A percentile compares a stretch with the other conserved stretches of the same genome.
Conservation (phyloP, 148 eudicot genomes). For the Mesembryanthemum crystallinum region DNA sequence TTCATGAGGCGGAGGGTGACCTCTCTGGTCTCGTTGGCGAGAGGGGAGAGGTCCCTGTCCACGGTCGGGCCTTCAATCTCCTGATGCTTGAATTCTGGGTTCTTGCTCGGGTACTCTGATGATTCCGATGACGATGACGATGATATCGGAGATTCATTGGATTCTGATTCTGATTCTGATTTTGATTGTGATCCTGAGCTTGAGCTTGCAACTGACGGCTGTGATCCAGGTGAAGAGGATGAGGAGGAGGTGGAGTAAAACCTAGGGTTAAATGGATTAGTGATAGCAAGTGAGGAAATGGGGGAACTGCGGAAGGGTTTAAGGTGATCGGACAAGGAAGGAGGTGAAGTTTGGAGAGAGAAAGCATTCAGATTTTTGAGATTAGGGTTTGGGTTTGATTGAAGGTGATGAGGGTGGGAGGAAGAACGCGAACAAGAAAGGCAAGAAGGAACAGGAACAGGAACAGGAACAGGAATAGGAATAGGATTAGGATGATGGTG, state of each 20-base stretch:
- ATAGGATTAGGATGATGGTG: neutral
- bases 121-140: too few species aligned
- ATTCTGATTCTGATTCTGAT: neutral
- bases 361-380: too few species aligned
- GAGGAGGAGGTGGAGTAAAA: neutral
- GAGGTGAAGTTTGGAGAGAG: too few species aligned
- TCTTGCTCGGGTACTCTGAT: conserved; percentile 27
- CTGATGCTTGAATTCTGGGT: conserved; percentile 58
- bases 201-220: too few species aligned
- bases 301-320: too few species aligned
- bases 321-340: neutral
- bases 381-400: neutral
- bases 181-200: too few species aligned
- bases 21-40: conserved; percentile 42
- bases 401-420: too few species aligned
- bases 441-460: too few species aligned
- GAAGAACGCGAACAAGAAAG: too few species aligned
- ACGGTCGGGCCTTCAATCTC: conserved; percentile 83
- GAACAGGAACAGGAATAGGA: too few species aligned
- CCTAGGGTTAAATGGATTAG: neutral
- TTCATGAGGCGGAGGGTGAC: conserved; percentile 31
- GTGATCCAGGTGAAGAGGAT: too few species aligned
- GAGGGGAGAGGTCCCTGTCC: conserved; percentile 59
- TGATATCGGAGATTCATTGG: neutral
- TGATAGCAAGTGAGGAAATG: too few species aligned